Conservation (phyloP, 495 filamentous ascomycete species). For the Thermothielavioides terrestris region DNA sequence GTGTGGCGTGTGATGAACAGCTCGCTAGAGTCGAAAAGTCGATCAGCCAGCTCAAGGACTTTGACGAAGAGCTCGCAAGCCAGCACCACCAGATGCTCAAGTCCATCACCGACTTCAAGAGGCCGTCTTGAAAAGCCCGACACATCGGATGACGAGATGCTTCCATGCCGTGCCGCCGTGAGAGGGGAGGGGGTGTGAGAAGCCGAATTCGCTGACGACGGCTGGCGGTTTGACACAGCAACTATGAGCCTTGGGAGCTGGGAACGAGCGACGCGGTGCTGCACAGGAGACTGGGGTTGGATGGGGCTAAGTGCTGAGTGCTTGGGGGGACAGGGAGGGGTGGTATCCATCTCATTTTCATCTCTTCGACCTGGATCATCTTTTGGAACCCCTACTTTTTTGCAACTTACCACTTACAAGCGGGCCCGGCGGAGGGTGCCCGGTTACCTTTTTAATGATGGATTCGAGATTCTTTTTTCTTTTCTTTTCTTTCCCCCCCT, state of each 20-base stretch:
- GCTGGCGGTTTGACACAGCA: no score
- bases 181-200: neutral
- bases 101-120: conserved; percentile 30
- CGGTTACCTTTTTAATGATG: neutral
- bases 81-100: conserved; percentile 38
- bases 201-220: neutral
- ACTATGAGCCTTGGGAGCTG: no score
- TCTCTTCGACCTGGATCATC: neutral
- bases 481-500: no score
- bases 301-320: neutral
- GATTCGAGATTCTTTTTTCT: neutral
- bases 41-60: conserved; percentile 36
- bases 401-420: neutral
- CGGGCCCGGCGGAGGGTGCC: no score
- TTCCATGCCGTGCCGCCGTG: no score
- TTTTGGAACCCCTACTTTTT: conserved; percentile 1
- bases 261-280: neutral
- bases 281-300: neutral
- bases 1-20: conserved; percentile 21
- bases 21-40: conserved; percentile 40
- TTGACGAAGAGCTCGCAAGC: conserved; percentile 41
- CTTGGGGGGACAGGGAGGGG: neutral
- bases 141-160: neutral
- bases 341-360: neutral
- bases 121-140: neutral